A percentile compares a stretch with the other conserved stretches of the same genome.
phyloP scores from a whole-genome alignment of 164 flowering plant genomes.

The Umbellularia californica region DNA sequence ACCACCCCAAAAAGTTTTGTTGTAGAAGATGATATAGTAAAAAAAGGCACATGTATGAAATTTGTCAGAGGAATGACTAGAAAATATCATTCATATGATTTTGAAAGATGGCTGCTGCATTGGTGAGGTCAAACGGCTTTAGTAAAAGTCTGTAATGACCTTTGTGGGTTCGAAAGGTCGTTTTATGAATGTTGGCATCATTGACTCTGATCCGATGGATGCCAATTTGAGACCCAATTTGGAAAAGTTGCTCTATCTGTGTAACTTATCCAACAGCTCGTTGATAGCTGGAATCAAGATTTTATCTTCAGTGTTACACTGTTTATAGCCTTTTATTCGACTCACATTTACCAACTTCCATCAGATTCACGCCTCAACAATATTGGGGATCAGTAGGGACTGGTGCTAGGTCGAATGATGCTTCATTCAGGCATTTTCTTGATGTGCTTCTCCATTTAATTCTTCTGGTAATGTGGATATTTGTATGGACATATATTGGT shows the following conservation, averaged over 20 bases:
- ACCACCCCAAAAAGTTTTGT: too few relatives aligned
- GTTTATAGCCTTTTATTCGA: background rate
- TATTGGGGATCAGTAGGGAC: background rate
- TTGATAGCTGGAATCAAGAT: background rate
- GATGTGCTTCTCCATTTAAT: background rate
- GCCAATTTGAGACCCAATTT: background rate
- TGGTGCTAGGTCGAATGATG: background rate
- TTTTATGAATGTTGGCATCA: background rate
- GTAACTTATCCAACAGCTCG: background rate
- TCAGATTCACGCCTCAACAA: background rate
- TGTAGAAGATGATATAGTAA: too few relatives aligned
- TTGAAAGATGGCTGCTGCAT: background rate
- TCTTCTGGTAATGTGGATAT: background rate
- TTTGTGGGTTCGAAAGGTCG: background rate
- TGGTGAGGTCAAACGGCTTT: background rate
- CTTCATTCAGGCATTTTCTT: background rate
- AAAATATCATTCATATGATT: background rate
- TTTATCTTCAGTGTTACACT: background rate
- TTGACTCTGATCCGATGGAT: background rate
- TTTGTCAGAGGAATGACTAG: background rate
- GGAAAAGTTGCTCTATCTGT: background rate
- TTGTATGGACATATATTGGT: background rate
- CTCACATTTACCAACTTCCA: background rate
- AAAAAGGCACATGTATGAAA: background rate
- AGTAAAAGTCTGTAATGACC: background rate